Evolutionary conservation across 257 asterid species (phyloP).

Genomic region (Craterostigma plantagineum): DNA sequence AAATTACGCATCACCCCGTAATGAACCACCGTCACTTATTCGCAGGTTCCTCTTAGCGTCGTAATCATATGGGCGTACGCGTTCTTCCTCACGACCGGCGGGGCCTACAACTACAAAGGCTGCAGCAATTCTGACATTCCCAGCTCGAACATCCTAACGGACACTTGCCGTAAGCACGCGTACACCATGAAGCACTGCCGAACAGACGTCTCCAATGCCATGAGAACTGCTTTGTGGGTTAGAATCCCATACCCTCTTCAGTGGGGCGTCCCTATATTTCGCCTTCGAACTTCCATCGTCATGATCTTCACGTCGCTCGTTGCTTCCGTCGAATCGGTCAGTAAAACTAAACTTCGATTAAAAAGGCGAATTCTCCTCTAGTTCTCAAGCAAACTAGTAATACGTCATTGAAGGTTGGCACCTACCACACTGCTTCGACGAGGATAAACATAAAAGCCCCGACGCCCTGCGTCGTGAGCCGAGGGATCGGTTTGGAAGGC

Average conservation of each 20-base stretch:
- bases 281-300: constrained; percentile 62
- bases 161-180: constrained; percentile 76
- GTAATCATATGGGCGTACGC: constrained; percentile 87
- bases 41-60: constrained; percentile 90
- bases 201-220: constrained; percentile 88
- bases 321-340: constrained; percentile 82
- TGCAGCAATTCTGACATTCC: constrained; percentile 63
- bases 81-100: constrained; percentile 88
- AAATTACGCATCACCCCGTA: too few relatives aligned
- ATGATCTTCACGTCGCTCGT: constrained; percentile 70
- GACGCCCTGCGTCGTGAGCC: constrained; percentile 67
- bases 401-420: constrained; percentile 70
- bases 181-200: constrained; percentile 94
- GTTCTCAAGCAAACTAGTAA: not conserved
- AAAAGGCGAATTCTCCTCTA: too few relatives aligned
- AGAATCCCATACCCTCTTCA: constrained; percentile 91
- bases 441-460: constrained; percentile 62
- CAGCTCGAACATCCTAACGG: constrained; percentile 67
- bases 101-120: constrained; percentile 87
- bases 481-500: constrained; percentile 92
- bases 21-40: not conserved
- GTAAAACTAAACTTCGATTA: constrained; percentile 18
- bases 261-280: constrained; percentile 94
- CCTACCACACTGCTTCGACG: constrained; percentile 65
- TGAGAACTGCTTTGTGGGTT: constrained; percentile 90